A percentile compares a stretch with the other conserved stretches of the same genome.
Conservation (phyloP, 2,329 filamentous ascomycete species). For the Cladosporium sp. region DNA sequence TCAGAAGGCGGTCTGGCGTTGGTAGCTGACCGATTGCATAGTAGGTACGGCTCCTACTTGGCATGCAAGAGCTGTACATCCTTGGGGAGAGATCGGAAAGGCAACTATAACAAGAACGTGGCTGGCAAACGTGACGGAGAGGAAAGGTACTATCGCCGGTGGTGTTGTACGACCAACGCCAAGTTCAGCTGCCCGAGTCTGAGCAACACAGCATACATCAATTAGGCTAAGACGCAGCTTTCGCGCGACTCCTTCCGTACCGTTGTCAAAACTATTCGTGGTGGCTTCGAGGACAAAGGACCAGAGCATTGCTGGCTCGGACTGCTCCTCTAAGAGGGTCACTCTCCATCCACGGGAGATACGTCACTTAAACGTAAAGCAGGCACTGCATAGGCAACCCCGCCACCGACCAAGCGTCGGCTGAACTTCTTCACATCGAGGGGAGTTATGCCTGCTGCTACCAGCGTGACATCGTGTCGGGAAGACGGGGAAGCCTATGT, state of each 20-base stretch:
- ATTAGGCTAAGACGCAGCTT: neutral
- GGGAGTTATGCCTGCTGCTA: neutral
- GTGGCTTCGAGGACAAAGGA: neutral
- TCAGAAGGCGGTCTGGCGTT: neutral
- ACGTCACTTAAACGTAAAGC: neutral
- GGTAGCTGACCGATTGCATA: neutral
- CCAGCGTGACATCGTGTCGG: neutral
- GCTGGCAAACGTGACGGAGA: neutral
- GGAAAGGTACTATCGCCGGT: neutral
- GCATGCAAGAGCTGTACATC: neutral
- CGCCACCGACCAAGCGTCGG: neutral
- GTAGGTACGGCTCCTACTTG: neutral
- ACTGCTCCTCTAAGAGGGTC: neutral
- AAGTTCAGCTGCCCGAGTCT: neutral
- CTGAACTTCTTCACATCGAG: neutral
- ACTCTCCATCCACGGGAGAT: neutral
- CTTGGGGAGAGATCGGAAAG: neutral
- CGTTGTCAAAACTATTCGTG: neutral
- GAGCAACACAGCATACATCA: neutral
- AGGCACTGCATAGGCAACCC: neutral
- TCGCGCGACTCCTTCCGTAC: neutral
- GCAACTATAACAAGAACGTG: neutral
- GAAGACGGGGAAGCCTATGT: neutral
- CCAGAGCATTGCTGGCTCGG: neutral
- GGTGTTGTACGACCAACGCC: neutral